phyloP scores from a whole-genome alignment of 495 filamentous ascomycete species.

The Letharia columbiana region DNA sequence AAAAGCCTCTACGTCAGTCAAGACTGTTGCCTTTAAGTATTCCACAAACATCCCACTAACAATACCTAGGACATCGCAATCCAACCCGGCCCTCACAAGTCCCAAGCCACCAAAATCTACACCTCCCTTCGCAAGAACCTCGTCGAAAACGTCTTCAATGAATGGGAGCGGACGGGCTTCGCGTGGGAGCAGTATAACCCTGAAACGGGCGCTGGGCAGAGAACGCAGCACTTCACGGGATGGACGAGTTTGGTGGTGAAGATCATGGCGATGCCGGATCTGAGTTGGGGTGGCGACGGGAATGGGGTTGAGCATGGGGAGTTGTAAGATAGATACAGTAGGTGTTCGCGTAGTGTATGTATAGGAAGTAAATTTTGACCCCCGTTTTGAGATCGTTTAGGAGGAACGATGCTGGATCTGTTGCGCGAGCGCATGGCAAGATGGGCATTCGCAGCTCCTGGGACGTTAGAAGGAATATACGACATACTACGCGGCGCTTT shows the following conservation, averaged over 20 bases:
- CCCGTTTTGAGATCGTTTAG: too few relatives aligned
- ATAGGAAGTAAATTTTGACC: too few relatives aligned
- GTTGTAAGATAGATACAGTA: constrained; percentile 40
- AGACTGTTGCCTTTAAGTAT: not conserved
- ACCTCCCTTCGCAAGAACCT: constrained; percentile 69
- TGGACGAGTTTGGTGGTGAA: constrained; percentile 98
- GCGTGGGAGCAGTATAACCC: constrained; percentile 99
- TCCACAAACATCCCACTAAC: not conserved
- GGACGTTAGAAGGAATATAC: too few relatives aligned
- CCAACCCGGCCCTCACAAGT: constrained; percentile 56
- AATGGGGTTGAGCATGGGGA: constrained; percentile 23
- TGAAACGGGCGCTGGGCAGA: constrained; percentile 81
- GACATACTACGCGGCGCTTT: too few relatives aligned
- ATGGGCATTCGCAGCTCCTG: too few relatives aligned
- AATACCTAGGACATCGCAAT: constrained; percentile 35
- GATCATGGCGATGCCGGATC: constrained; percentile 85
- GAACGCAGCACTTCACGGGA: constrained; percentile 95
- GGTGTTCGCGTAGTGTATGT: too few relatives aligned
- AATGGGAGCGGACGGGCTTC: constrained; percentile 87
- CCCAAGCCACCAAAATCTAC: constrained; percentile 66
- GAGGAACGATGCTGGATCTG: too few relatives aligned
- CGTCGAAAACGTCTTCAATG: constrained; percentile 77
- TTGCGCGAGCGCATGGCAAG: too few relatives aligned
- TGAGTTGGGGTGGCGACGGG: constrained; percentile 13
- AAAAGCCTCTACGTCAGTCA: constrained; percentile 71